phyloP scores from a whole-genome alignment of 129 eudicot genomes.

The Sambucus nigra region DNA sequence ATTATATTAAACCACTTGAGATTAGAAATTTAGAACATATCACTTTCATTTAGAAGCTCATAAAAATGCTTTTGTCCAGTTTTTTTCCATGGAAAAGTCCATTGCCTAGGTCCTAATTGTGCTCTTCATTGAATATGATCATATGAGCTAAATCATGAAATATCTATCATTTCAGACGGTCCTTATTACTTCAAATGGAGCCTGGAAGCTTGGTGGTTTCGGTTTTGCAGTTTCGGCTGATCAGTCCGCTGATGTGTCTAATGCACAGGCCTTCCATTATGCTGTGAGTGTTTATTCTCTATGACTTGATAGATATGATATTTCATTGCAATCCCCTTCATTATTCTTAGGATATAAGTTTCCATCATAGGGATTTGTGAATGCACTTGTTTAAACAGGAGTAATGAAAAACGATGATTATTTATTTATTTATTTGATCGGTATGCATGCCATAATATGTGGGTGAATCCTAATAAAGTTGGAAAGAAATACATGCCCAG shows the following conservation, averaged over 20 bases:
- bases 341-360: too few species aligned
- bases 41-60: too few species aligned
- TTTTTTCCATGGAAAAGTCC: not conserved
- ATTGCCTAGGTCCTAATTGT: not conserved
- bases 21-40: too few species aligned
- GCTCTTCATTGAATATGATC: not conserved
- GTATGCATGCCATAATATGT: too few species aligned
- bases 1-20: not conserved
- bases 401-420: too few species aligned
- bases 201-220: slow-evolving; percentile 98
- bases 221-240: slow-evolving; percentile 75
- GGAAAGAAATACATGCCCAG: too few species aligned
- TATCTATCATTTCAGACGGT: slow-evolving; percentile 60
- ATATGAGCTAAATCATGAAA: too few species aligned
- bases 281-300: slow-evolving; percentile 47
- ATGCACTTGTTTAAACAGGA: too few species aligned
- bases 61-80: too few species aligned
- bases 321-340: not conserved
- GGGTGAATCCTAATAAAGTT: too few species aligned
- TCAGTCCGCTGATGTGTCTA: slow-evolving; percentile 48
- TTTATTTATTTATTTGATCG: too few species aligned
- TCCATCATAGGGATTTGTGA: too few species aligned
- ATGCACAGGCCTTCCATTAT: slow-evolving; percentile 74
- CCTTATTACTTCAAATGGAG: slow-evolving; percentile 87
- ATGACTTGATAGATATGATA: not conserved